Evolutionary conservation across 225 moss, liverwort and hornwort species (phyloP).

Genomic region (Antitrichia curtipendula): DNA sequence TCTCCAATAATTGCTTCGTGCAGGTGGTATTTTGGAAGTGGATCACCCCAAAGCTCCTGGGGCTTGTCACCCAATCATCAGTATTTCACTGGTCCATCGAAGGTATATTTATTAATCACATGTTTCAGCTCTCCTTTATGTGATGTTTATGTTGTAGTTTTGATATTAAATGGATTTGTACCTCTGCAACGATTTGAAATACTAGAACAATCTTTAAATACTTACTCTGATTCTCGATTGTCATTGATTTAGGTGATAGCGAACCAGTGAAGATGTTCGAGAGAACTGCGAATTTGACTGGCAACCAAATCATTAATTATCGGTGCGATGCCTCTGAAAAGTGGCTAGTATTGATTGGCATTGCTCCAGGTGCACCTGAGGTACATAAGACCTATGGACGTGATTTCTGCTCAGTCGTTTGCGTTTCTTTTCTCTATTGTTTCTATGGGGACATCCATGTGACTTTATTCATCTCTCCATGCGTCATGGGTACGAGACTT

Average conservation of each 20-base stretch:
- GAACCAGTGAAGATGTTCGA: constrained; percentile 89
- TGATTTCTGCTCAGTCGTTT: not conserved
- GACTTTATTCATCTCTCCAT: not conserved
- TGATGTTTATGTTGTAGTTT: not conserved
- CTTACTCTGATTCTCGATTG: not conserved
- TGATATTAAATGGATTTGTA: not conserved
- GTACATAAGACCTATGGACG: constrained; percentile 9
- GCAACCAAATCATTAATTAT: constrained; percentile 96
- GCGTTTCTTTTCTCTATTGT: not conserved
- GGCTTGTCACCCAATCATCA: constrained; percentile 84
- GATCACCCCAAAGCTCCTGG: constrained; percentile 84
- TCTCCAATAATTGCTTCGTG: not conserved
- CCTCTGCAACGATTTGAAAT: not conserved
- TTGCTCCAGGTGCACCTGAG: constrained; percentile 95
- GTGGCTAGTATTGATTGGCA: constrained; percentile 98
- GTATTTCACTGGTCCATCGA: constrained; percentile 97
- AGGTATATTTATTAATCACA: constrained; percentile 25
- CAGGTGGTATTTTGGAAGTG: constrained; percentile 99
- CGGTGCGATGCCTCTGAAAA: constrained; percentile 95
- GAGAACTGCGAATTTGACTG: constrained; percentile 80
- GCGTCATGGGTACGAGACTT: not conserved
- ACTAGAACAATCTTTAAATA: not conserved
- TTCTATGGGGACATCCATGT: not conserved
- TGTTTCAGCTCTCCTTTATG: not conserved
- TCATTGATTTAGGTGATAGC: constrained; percentile 47